Conservation (phyloP, 2,329 filamentous ascomycete species). For the Nemania serpens region DNA sequence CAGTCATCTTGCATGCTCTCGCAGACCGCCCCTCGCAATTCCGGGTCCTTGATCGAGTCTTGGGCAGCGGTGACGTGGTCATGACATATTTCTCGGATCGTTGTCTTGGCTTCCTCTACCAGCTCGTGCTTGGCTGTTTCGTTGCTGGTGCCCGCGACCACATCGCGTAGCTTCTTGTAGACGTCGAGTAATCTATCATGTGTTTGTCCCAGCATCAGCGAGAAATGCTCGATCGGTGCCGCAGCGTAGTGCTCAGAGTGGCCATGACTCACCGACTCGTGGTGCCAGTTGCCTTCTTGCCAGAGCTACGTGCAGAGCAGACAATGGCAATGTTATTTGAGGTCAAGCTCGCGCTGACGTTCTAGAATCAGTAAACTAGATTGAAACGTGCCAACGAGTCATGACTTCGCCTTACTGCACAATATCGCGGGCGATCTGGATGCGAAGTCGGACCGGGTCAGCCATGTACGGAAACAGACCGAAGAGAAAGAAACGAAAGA, state of each 20-base stretch:
- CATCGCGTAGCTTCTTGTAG: constrained; percentile 59
- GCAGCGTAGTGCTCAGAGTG: constrained; percentile 10
- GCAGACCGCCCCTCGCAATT: constrained; percentile 63
- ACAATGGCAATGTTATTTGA: constrained; percentile 85
- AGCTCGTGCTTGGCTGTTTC: constrained; percentile 58
- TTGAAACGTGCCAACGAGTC: constrained; percentile 22
- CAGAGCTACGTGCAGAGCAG: constrained; percentile 92
- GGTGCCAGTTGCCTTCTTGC: constrained; percentile 92
- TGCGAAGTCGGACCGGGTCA: constrained; percentile 25
- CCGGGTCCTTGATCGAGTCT: constrained; percentile 61
- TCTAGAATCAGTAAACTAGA: constrained; percentile 24
- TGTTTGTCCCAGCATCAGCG: constrained; percentile 26
- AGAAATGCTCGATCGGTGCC: background rate
- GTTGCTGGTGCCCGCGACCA: constrained; percentile 58
- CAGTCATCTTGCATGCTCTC: constrained; percentile 78
- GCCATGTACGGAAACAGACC: constrained; percentile 1
- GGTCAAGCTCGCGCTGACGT: constrained; percentile 60
- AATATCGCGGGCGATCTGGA: constrained; percentile 69
- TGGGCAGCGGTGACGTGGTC: constrained; percentile 80
- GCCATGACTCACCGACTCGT: constrained; percentile 78
- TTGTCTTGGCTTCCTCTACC: constrained; percentile 67
- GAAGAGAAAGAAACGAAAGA: background rate
- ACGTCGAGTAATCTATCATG: constrained; percentile 59
- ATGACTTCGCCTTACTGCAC: constrained; percentile 56
- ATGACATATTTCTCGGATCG: constrained; percentile 79